phyloP scores from a whole-genome alignment of 2,329 filamentous ascomycete genomes.

The Arthrobotrys musiformis region DNA sequence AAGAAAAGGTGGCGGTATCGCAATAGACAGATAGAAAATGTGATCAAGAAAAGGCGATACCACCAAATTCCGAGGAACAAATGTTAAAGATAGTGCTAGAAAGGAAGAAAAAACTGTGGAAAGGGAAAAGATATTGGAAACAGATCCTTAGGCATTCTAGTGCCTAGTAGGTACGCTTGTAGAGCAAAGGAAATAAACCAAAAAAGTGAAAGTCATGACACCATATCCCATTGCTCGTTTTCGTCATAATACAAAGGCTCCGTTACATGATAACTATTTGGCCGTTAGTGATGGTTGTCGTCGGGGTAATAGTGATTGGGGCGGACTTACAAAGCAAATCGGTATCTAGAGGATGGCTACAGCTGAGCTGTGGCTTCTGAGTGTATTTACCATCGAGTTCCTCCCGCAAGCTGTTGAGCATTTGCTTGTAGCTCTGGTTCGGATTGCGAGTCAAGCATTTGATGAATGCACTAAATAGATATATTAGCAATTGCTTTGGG shows the following conservation, averaged over 20 bases:
- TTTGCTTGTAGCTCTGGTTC: conserved; percentile 54
- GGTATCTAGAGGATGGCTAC: conserved; percentile 55
- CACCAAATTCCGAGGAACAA: background rate
- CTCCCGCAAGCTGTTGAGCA: conserved; percentile 52
- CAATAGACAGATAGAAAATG: background rate
- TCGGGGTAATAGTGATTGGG: background rate
- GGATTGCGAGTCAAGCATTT: conserved; percentile 48
- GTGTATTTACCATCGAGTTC: conserved; percentile 54
- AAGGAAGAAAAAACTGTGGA: background rate
- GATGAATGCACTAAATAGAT: conserved; percentile 34
- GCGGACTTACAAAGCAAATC: conserved; percentile 53
- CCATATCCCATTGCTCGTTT: conserved; percentile 20
- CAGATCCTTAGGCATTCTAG: background rate
- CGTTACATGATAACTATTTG: conserved; percentile 47
- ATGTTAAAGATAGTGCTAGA: background rate
- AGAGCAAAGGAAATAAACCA: background rate
- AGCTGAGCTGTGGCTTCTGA: conserved; percentile 53
- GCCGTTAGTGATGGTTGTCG: conserved; percentile 22
- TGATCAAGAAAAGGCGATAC: background rate
- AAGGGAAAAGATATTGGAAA: background rate
- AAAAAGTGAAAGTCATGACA: conserved; percentile 34
- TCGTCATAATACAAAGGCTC: conserved; percentile 23
- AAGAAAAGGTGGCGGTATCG: background rate
- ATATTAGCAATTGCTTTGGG: conserved; percentile 1
- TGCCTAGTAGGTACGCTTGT: background rate